Percentiles rank a stretch among this genome's conserved stretches.
phyloP scores from a whole-genome alignment of 2,329 filamentous ascomycete genomes.

The Tolypocladium album region DNA sequence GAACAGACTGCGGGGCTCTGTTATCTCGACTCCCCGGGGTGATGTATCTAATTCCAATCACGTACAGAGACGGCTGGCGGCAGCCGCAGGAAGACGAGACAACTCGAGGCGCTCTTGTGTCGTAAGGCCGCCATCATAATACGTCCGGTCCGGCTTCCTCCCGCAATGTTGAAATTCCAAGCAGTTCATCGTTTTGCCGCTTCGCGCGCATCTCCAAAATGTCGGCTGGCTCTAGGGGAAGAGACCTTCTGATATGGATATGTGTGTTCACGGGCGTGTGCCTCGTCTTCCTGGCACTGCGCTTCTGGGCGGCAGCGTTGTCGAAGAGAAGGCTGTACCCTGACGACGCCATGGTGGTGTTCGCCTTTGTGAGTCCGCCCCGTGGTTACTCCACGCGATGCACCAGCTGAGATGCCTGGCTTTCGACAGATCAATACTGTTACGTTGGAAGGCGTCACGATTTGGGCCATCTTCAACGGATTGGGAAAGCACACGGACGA shows the following conservation, averaged over 20 bases:
- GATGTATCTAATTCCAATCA: background rate
- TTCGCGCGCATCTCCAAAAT: background rate
- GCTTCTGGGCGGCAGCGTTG: background rate
- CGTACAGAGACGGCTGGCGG: background rate
- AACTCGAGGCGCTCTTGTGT: background rate
- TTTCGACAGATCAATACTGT: background rate
- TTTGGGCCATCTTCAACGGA: background rate
- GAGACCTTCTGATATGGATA: background rate
- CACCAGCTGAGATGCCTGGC: background rate
- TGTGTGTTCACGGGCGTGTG: background rate
- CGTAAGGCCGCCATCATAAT: background rate
- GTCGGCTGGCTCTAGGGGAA: background rate
- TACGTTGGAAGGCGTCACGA: background rate
- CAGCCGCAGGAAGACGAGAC: background rate
- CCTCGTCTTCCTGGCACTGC: background rate
- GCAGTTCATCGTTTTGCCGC: background rate
- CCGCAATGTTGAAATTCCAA: background rate
- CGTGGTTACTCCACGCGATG: background rate
- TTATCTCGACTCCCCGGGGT: background rate
- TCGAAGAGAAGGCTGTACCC: background rate
- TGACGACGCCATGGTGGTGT: background rate
- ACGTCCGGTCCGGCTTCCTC: background rate
- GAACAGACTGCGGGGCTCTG: background rate
- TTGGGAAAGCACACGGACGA: background rate
- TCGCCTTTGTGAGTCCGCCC: background rate